Evolutionary conservation across 2,329 filamentous ascomycete species (phyloP).

Genomic region (Neonectria punicea): DNA sequence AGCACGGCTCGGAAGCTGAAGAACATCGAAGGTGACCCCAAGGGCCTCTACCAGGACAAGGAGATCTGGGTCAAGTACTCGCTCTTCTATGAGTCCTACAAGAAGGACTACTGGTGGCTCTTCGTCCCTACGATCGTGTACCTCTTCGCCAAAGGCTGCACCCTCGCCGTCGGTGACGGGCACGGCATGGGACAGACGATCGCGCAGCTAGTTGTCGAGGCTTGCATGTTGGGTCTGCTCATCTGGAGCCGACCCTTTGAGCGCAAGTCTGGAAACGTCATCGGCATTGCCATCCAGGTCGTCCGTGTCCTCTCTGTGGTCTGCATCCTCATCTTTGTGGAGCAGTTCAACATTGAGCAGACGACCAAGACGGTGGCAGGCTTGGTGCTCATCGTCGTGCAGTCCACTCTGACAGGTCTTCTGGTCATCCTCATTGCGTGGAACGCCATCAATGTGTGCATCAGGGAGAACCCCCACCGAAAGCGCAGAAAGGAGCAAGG

Average conservation of each 20-base stretch:
- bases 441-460: conserved; percentile 86
- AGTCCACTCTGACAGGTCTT: conserved; percentile 83
- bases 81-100: conserved; percentile 96
- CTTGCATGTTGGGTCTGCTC: conserved; percentile 79
- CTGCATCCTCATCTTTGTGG: conserved; percentile 92
- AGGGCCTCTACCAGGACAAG: conserved; percentile 86
- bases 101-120: conserved; percentile 95
- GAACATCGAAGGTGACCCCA: conserved; percentile 76
- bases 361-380: conserved; percentile 95
- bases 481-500: conserved; percentile 89
- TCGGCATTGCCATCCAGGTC: conserved; percentile 92
- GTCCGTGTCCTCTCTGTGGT: conserved; percentile 89
- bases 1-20: conserved; percentile 78
- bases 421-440: conserved; percentile 88
- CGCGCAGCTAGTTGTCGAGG: conserved; percentile 84
- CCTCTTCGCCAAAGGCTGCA: conserved; percentile 87
- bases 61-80: conserved; percentile 94
- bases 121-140: conserved; percentile 92
- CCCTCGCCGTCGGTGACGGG: conserved; percentile 86
- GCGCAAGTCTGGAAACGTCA: conserved; percentile 86
- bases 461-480: conserved; percentile 90
- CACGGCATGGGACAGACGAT: conserved; percentile 85
- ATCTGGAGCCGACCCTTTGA: conserved; percentile 89
- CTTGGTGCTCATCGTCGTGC: conserved; percentile 91
- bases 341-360: conserved; percentile 88